phyloP scores from a whole-genome alignment of 352 stramenopile species.

The Achlya hypogyna region DNA sequence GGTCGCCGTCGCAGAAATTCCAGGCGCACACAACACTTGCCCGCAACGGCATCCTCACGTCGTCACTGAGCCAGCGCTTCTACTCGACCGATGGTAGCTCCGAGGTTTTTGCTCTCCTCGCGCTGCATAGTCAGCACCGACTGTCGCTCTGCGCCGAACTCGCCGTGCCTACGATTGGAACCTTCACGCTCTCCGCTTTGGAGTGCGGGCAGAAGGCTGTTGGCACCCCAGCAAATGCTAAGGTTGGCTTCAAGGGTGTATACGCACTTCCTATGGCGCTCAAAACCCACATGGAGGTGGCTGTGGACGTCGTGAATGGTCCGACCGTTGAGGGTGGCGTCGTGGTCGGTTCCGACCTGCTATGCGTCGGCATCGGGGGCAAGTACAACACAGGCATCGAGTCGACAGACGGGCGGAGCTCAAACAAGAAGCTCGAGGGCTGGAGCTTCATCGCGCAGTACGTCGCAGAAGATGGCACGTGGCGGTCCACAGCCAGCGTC shows the following conservation, averaged over 20 bases:
- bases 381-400: constrained; percentile 14
- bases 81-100: not conserved
- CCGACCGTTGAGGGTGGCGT: constrained; percentile 4
- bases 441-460: constrained; percentile 3
- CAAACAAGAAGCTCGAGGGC: constrained; percentile 10
- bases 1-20: constrained; percentile 3
- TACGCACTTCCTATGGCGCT: not conserved
- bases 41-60: constrained; percentile 3
- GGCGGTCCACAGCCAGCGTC: constrained; percentile 1
- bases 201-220: constrained; percentile 20
- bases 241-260: constrained; percentile 15
- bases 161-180: not conserved
- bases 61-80: constrained; percentile 11
- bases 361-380: constrained; percentile 13
- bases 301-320: constrained; percentile 15
- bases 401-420: not conserved
- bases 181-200: constrained; percentile 14
- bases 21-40: constrained; percentile 1
- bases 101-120: not conserved
- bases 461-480: not conserved
- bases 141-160: constrained; percentile 15
- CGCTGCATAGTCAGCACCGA: constrained; percentile 16
- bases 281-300: not conserved
- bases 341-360: not conserved
- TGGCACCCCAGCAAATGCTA: constrained; percentile 15